A percentile compares a stretch with the other conserved stretches of the same genome.
Conservation (phyloP, 2,329 filamentous ascomycete species). For the Colletotrichum sp. region DNA sequence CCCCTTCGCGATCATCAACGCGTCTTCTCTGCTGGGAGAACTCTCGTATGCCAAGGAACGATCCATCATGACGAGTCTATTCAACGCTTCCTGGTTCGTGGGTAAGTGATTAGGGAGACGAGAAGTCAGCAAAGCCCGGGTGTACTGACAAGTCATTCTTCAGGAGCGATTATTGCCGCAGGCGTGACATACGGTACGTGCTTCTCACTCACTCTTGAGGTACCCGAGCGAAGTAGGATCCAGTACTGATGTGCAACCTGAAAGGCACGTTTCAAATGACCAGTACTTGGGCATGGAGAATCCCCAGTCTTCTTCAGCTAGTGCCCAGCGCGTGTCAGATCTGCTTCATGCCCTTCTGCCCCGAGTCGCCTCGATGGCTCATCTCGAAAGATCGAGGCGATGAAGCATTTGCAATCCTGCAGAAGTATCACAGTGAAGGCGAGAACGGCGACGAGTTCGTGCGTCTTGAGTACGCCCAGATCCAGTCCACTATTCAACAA, state of each 20-base stretch:
- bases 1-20: slow-evolving; percentile 54
- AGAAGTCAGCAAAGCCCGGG: not conserved
- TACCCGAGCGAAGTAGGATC: not conserved
- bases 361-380: slow-evolving; percentile 38
- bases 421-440: slow-evolving; percentile 56
- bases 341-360: slow-evolving; percentile 36
- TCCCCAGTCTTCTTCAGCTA: slow-evolving; percentile 12
- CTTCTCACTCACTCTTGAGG: not conserved
- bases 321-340: slow-evolving; percentile 28
- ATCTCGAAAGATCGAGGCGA: slow-evolving; percentile 33
- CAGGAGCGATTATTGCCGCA: slow-evolving; percentile 1
- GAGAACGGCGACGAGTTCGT: slow-evolving; percentile 54
- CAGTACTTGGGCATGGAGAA: slow-evolving; percentile 15
- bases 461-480: slow-evolving; percentile 59
- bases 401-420: slow-evolving; percentile 34
- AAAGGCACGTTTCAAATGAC: slow-evolving; percentile 6
- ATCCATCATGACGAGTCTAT: slow-evolving; percentile 50
- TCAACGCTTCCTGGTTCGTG: slow-evolving; percentile 42
- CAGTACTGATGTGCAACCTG: not conserved
- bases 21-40: slow-evolving; percentile 56
- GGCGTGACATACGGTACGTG: slow-evolving; percentile 1
- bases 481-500: slow-evolving; percentile 54
- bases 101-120: not conserved
- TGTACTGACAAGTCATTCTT: not conserved
- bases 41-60: slow-evolving; percentile 59